Evolutionary conservation across 2,329 filamentous ascomycete genomes (phyloP).

Genomic region (Fusarium haematococcum): DNA sequence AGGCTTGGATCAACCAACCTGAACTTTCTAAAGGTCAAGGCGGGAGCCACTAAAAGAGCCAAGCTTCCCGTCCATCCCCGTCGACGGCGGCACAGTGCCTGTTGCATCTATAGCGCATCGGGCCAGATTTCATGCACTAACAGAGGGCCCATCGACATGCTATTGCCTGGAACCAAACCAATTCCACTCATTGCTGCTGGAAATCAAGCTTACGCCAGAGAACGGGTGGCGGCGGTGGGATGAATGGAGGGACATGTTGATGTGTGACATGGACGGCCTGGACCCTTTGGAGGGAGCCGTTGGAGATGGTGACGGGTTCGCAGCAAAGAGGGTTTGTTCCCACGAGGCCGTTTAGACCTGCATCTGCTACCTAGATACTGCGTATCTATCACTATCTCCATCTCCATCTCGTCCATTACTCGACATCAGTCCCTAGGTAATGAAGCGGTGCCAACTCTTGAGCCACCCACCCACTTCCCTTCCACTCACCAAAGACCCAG

Average conservation of each 20-base stretch:
- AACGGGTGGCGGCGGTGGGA: constrained; percentile 3
- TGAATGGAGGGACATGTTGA: not conserved
- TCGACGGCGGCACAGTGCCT: constrained; percentile 36
- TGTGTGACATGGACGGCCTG: not conserved
- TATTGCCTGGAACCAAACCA: not conserved
- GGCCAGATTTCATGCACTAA: constrained; percentile 21
- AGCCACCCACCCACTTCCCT: constrained; percentile 11
- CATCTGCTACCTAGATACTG: not conserved
- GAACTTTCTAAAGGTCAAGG: not conserved
- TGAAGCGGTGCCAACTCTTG: not conserved
- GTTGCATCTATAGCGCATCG: constrained; percentile 16
- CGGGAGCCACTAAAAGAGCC: constrained; percentile 30
- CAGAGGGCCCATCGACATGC: not conserved
- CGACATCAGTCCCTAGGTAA: not conserved
- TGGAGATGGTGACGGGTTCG: not conserved
- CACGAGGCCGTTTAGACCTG: not conserved
- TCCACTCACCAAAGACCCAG: constrained; percentile 6
- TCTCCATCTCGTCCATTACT: not conserved
- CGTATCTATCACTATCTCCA: not conserved
- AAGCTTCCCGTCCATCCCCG: constrained; percentile 18
- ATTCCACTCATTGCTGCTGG: not conserved
- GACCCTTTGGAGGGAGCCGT: not conserved
- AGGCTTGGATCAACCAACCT: no score
- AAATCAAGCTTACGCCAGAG: constrained; percentile 4
- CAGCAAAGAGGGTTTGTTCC: not conserved